Base-by-base conservation (phyloP, 2,329 filamentous ascomycete species). In the Penicillium brasilianum region DNA sequence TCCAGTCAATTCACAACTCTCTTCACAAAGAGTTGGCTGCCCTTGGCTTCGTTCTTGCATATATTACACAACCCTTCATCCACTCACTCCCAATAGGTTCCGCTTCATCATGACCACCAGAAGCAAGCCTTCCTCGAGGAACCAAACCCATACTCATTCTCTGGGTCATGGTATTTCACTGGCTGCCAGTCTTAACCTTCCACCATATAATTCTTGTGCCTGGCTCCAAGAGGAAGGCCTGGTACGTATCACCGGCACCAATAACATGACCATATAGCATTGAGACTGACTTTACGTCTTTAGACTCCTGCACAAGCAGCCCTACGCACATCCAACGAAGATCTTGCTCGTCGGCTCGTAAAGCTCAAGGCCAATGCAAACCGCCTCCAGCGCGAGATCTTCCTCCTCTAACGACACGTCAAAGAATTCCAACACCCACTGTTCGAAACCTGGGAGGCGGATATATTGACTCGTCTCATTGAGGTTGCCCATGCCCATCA, bases 381-480 rank as follows among this genome's bases (percentile, higher is more conserved):
- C 22, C 62, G 57, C 13, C 72, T 74, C 49, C 64, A 69, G 41
- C 61, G 63, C 22, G 74, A 76, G 32, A 53, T 72, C 25, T 60
- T 62, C 34, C 66, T 66, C 18, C 67, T 75, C 20, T 64, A 73
- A 22, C 67, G 59, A 7, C 69, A 73, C 52, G 34, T 75, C 57
- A 67, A 63, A 16, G 59, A 69, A 4, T 69, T 70, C 46, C 59
- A 70, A 20, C 65, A 68, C 41, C 72, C 74, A 2, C 60, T 69
- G 32, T 66, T 75, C 34, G 63, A 65, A n/a, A 74, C 66, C 37
- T 77, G 74, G 73, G 70, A 77, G 55, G 74, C 74, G 14, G 71
- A 77, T 54, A 68, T 68, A n/a, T 67, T 77, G 14, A 76, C 74
- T 1, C 71, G 72, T 22, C 67, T 77, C n/a, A 69, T 77, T 51